phyloP scores from a whole-genome alignment of 345 rosid genomes.

The Eucalyptus melliodora region DNA sequence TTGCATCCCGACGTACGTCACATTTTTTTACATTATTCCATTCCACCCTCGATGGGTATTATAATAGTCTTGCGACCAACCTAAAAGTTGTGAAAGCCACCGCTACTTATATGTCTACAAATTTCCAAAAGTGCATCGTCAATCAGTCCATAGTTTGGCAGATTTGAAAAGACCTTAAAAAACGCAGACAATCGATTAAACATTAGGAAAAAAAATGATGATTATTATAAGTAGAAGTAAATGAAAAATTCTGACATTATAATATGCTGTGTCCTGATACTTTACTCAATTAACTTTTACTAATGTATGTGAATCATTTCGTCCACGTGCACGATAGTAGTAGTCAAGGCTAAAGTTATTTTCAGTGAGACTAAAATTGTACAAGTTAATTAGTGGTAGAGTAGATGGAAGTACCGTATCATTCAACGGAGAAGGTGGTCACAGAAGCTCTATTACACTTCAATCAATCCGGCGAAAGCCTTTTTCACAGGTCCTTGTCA shows the following conservation, averaged over 20 bases:
- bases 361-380: background rate
- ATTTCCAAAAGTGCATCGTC: background rate
- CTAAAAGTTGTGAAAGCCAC: background rate
- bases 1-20: background rate
- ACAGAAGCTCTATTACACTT: background rate
- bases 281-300: background rate
- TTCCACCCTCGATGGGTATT: background rate
- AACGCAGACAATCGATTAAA: background rate
- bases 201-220: background rate
- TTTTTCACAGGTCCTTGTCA: background rate
- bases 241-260: background rate
- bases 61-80: background rate
- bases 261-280: background rate
- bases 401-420: background rate
- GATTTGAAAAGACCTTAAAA: background rate
- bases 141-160: background rate
- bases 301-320: background rate
- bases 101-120: background rate
- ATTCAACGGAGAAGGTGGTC: background rate
- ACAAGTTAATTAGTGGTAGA: background rate
- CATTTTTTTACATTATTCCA: background rate
- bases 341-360: background rate
- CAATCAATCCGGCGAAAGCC: rapidly evolving
- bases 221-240: background rate
- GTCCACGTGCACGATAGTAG: background rate